Base-by-base conservation (phyloP, 2,329 filamentous ascomycete species). In the Drechslerella stenobrocha region DNA sequence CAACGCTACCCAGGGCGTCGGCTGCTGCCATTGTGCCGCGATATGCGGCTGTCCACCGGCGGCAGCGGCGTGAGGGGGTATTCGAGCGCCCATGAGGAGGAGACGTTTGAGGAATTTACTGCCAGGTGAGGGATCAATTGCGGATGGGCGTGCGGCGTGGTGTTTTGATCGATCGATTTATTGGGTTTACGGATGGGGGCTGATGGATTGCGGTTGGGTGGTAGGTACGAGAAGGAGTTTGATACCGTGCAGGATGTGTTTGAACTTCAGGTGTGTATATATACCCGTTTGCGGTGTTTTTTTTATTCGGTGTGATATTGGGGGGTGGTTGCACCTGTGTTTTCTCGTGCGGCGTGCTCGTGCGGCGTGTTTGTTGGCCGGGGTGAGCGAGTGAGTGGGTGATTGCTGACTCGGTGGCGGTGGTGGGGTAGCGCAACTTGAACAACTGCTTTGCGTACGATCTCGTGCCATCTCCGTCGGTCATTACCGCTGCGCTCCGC, bases 371-470 rank as follows among this genome's bases (percentile, higher is more conserved):
- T n/a, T n/a, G n/a, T n/a, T n/a, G n/a, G n/a, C n/a, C n/a, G n/a
- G n/a, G n/a, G n/a, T n/a, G n/a, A n/a, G n/a, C n/a, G n/a, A n/a
- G n/a, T n/a, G n/a, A n/a, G n/a, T n/a, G n/a, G n/a, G n/a, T n/a
- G n/a, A n/a, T n/a, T n/a, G n/a, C n/a, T n/a, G n/a, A n/a, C n/a
- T n/a, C n/a, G n/a, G n/a, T n/a, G n/a, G n/a, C n/a, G 71, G 67
- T 70, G 63, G 71, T 72, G 63, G 73, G 15, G n/a, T 76, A 90
- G 84, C 89, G 90, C 79, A 96, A 96, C 82, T 83, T 96, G 77
- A 98, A 98, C 87, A 98, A 98, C 82, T 92, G 90, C 78, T 98
- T 98, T 81, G 93, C 93, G 77, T 98, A 98, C 87, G 93, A 98
- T 86, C 87, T 98, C 76, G 93, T 98, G 73, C 93, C 95, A 76